Evolutionary conservation across 1,139 yeast genomes (phyloP), one percentile per base, ranked within the genome.

Genomic region (Saccharomyces uvarum): DNA sequence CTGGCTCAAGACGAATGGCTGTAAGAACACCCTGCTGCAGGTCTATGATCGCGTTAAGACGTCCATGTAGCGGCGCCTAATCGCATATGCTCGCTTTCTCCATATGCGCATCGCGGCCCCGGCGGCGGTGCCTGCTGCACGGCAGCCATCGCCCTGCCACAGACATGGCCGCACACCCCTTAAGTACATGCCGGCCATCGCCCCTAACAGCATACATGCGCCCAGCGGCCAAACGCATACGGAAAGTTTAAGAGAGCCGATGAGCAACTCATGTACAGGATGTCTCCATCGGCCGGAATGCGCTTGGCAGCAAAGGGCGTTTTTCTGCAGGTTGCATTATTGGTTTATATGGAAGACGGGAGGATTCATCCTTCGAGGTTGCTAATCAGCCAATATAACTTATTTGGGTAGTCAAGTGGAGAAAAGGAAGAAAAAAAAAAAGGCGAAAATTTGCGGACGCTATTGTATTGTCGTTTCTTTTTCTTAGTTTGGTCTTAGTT

Each of bases 1-100:
- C 7, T 84, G 73, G 64, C 73, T 71, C 1, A 69, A 72, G 51
- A 69, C 74, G 2, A 60, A 59, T 50, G 56, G 56, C 21, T 62
- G 67, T 31, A 64, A 64, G 54, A 60, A 61, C 49, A 62, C 59
- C 21, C 55, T 70, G 9, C 51, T 70, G 7, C 64, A 68, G 31
- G 69, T 66, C 2, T 70, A 69, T 54, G 68, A 65, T 48, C 55
- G 59, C 19, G 65, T 66, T 1, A 63, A 55, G 41, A 56, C 57
- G 21, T 52, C 59, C 2, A 53, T 58, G 51, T 38, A 16, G 19
- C 42, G 14, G 27, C 55, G 26, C 24, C 11, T 38, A 38, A 16
- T 19, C 9, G 44, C 44, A 38, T 38, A 5, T 9, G 9, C n/a
- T 13, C 11, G n/a, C 44, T 4, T 5, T 9, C 26, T 38, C 24